Base-by-base conservation (phyloP, 805 yeast species). In the Candida silvicultrix region DNA sequence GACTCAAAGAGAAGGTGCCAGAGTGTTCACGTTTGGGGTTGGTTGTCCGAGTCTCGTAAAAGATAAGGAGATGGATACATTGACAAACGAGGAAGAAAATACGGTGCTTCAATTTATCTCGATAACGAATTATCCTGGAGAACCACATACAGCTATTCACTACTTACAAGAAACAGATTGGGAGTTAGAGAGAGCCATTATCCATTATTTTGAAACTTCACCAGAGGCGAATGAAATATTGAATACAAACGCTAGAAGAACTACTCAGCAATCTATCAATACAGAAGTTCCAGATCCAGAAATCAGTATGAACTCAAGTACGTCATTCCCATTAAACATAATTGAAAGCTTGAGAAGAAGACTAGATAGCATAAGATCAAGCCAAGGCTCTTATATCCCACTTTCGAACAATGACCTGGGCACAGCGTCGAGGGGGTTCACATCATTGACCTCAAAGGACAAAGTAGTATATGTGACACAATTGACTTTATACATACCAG, bases 121-220 rank as follows among this genome's bases (percentile, higher is more conserved):
- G 7, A 56, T 58, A 21, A 53, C 63, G 2, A 45, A 36, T 42
- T 57, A 47, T 45, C 50, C 52, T 1, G 44, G 43, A 4, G 47
- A 52, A 15, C 57, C 54, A 6, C 37, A 51, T 41, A 50, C 54
- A 3, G 60, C 56, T 6, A 57, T 59, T 12, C 55, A 46, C 1
- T 55, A 38, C 23, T 47, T 59, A 3, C 53, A 56, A 35, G 51
- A 64, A 4, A 48, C 65, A 8, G 57, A 62, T 20, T 71, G 77
- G 75, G 60, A 68, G 50, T 54, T 72, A 15, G 76, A 72, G 47
- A 51, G 60, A 18, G 52, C 65, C 29, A 58, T 60, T 20, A 40
- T 59, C 18, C 16, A 44, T 23, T 56, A 52, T 52, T 60, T 50
- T 45, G 64, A 59, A 32, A 36, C 31, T n/a, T 38, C 51, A 2